Percentiles rank a stretch among this genome's conserved stretches.
Conservation (phyloP, 2,329 filamentous ascomycete genomes). For the Penicillium sp. region DNA sequence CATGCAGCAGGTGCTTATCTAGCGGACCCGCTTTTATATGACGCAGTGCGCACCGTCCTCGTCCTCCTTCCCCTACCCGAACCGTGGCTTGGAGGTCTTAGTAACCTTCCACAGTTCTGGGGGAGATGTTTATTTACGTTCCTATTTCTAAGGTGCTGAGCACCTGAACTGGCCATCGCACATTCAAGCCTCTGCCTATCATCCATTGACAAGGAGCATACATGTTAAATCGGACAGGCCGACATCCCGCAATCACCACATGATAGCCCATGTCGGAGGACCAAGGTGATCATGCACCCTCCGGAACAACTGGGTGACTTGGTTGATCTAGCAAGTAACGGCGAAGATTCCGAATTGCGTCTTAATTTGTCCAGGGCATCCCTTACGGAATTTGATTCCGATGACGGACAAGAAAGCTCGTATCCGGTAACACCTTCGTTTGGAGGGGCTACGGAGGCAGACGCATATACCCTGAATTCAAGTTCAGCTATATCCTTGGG, state of each 20-base stretch:
- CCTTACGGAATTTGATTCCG: background rate
- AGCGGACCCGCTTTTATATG: conserved; percentile 4
- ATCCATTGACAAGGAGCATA: background rate
- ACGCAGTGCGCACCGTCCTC: background rate
- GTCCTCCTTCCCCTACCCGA: background rate
- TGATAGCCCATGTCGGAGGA: conserved; percentile 5
- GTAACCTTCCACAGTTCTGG: background rate
- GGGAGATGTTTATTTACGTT: conserved; percentile 3
- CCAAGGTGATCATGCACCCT: conserved; percentile 4
- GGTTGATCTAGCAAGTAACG: background rate
- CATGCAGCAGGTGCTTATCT: background rate
- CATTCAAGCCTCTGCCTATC: background rate
- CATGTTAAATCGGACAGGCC: background rate
- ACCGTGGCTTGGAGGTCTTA: background rate
- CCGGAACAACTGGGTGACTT: conserved; percentile 5
- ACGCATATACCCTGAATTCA: background rate
- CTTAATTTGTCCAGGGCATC: background rate
- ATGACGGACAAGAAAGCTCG: conserved; percentile 18
- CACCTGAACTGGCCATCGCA: background rate
- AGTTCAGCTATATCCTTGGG: conserved; percentile 9
- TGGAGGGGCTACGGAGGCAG: background rate
- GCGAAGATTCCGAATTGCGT: background rate
- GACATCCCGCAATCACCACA: conserved; percentile 6
- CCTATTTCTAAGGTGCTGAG: background rate
- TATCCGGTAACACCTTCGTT: conserved; percentile 13